Evolutionary conservation across 371 early-diverging fungal species (phyloP).

Genomic region (Actinomortierella ambigua): DNA sequence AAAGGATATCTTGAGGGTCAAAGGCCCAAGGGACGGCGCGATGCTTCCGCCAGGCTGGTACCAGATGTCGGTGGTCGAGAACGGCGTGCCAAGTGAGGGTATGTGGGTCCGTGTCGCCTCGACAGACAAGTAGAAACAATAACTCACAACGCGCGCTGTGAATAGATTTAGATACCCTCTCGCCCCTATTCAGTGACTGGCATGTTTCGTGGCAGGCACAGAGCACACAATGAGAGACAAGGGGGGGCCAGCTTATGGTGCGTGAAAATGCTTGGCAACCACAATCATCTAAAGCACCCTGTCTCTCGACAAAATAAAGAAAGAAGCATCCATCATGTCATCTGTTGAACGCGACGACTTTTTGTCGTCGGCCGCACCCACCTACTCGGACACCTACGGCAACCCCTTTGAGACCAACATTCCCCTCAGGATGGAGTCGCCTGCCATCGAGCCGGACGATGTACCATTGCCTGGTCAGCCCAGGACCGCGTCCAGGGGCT

Average conservation of each 20-base stretch:
- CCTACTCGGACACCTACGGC: constrained; percentile 47
- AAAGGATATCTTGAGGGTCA: constrained; percentile 20
- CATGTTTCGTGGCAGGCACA: no score
- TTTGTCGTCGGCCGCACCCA: constrained; percentile 41
- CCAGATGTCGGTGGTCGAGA: constrained; percentile 38
- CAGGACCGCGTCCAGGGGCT: no score
- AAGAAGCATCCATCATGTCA: background rate
- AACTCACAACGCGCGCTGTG: no score
- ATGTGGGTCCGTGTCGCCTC: constrained; percentile 26
- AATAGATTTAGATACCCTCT: no score
- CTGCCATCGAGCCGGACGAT: constrained; percentile 46
- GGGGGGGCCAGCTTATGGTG: no score
- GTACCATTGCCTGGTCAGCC: constrained; percentile 43
- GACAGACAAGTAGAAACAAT: no score
- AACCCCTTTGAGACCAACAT: constrained; percentile 48
- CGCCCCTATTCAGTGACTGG: no score
- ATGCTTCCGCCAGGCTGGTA: constrained; percentile 45
- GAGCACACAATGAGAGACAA: no score
- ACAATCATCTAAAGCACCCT: no score
- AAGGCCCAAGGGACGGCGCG: constrained; percentile 27
- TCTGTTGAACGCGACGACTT: constrained; percentile 45
- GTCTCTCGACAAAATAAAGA: no score
- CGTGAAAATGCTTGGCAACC: no score
- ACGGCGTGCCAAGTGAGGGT: constrained; percentile 38
- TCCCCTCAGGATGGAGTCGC: constrained; percentile 40